Conservation (phyloP, 441 rosid species). For the Lepidium campestre region DNA sequence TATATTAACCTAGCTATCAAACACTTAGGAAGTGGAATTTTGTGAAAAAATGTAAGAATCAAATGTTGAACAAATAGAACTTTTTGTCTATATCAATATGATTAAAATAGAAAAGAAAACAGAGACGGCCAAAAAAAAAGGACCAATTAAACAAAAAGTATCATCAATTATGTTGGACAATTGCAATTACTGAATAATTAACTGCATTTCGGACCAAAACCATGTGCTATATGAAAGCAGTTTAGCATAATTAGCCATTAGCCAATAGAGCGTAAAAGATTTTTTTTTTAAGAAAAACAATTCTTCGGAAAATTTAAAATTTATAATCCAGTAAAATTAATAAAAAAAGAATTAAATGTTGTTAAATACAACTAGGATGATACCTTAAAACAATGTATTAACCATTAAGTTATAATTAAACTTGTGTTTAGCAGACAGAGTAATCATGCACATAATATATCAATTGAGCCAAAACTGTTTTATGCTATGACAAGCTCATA, state of each 20-base stretch:
- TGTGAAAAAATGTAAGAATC: not conserved
- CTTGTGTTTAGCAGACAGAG: not conserved
- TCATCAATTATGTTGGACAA: not conserved
- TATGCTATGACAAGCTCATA: not conserved
- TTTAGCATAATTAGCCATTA: slow-evolving; percentile 1
- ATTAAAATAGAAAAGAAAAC: not conserved
- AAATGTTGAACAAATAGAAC: not conserved
- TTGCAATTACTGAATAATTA: not conserved
- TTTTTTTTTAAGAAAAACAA: not conserved
- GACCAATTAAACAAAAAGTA: not conserved
- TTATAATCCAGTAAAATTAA: not conserved
- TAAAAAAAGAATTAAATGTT: not conserved
- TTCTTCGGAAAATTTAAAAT: not conserved
- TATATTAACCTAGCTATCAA: not conserved
- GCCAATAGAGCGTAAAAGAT: no score
- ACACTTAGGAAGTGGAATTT: not conserved
- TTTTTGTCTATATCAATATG: slow-evolving; percentile 8
- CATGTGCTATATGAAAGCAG: slow-evolving; percentile 7
- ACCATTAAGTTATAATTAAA: not conserved
- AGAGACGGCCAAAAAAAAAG: not conserved
- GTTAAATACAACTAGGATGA: not conserved
- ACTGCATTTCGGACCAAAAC: slow-evolving; percentile 2
- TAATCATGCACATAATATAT: not conserved
- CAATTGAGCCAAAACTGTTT: not conserved
- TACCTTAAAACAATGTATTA: not conserved